phyloP scores from a whole-genome alignment of 441 rosid genomes.

The Kokia cookei region DNA sequence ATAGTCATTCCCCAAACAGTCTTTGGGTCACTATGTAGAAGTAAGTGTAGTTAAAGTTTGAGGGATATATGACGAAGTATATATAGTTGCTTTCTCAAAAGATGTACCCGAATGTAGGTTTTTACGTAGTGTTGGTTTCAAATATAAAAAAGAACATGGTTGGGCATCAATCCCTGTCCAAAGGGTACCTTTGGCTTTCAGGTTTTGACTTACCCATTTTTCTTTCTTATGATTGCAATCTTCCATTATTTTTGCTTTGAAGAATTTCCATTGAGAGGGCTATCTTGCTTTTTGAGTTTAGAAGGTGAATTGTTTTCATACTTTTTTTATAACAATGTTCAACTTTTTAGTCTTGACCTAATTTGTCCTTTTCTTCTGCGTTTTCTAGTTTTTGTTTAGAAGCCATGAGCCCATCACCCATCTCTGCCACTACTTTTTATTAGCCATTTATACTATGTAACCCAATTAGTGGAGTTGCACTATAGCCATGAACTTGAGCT shows the following conservation, averaged over 20 bases:
- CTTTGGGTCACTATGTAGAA: not conserved
- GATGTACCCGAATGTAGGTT: not conserved
- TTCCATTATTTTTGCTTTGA: not conserved
- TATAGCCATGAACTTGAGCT: not conserved
- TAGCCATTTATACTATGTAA: too few species aligned
- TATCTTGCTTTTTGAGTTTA: too few species aligned
- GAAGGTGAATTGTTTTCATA: too few species aligned
- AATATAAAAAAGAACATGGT: not conserved
- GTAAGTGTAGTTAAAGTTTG: not conserved
- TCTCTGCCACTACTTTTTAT: too few species aligned
- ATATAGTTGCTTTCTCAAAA: conserved; percentile 12
- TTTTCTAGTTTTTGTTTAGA: not conserved
- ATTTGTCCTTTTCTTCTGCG: not conserved
- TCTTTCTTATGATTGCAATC: not conserved
- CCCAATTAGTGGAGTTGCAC: not conserved
- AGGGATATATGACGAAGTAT: not conserved
- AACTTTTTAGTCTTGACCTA: too few species aligned
- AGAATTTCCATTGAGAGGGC: too few species aligned
- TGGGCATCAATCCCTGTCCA: conserved; percentile 16
- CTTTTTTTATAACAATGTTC: too few species aligned
- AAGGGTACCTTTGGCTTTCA: not conserved
- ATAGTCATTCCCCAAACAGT: not conserved
- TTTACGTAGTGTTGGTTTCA: conserved; percentile 2
- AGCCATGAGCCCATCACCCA: not conserved
- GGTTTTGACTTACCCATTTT: conserved; percentile 2